Conservation (phyloP, 2,329 filamentous ascomycete species). For the Paraconiothyrium brasiliense region DNA sequence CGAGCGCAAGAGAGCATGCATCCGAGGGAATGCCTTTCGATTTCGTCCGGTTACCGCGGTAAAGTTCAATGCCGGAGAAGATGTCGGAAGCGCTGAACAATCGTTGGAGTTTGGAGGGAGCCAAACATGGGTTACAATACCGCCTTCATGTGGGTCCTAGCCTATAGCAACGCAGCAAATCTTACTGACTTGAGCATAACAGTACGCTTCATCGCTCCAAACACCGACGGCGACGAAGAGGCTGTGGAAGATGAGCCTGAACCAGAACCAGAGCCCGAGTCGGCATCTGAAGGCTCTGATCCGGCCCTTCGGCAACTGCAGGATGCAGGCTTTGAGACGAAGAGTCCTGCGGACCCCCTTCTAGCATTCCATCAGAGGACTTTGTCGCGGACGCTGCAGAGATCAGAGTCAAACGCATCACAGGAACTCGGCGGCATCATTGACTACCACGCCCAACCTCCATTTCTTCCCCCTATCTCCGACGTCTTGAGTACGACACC, state of each 20-base stretch:
- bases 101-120: conserved; percentile 35
- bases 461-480: conserved; percentile 27
- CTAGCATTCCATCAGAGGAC: conserved; percentile 21
- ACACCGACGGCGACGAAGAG: conserved; percentile 38
- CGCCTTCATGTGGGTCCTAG: conserved; percentile 31
- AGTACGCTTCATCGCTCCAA: conserved; percentile 43
- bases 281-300: conserved; percentile 23
- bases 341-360: conserved; percentile 14
- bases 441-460: conserved; percentile 22
- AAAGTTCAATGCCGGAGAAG: conserved; percentile 45
- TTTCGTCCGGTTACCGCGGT: conserved; percentile 42
- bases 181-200: conserved; percentile 6
- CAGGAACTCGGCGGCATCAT: conserved; percentile 19
- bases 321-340: conserved; percentile 10
- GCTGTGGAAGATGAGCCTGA: conserved; percentile 19
- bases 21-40: conserved; percentile 42
- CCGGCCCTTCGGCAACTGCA: conserved; percentile 4
- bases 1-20: conserved; percentile 38
- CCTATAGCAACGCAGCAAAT: background rate
- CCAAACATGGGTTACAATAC: conserved; percentile 42
- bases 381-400: conserved; percentile 16
- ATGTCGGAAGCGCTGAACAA: conserved; percentile 42
- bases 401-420: conserved; percentile 18
- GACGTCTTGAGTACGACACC: conserved; percentile 23
- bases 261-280: conserved; percentile 20